phyloP scores from a whole-genome alignment of 176 grass and related monocot species.

The Ensete ventricosum region DNA sequence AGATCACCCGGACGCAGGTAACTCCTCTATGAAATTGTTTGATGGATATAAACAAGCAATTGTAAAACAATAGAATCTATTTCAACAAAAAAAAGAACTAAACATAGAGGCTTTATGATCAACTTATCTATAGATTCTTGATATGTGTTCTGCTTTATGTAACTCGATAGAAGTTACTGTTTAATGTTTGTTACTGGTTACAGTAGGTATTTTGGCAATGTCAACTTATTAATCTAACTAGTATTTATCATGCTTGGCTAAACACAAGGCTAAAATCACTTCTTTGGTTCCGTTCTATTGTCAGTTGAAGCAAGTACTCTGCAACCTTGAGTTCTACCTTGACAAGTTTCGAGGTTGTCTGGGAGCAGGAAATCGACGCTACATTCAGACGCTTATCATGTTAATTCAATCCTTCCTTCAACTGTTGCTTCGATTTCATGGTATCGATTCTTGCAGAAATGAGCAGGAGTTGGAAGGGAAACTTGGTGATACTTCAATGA shows the following conservation, averaged over 20 bases:
- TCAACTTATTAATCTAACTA: not conserved
- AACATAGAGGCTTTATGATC: not conserved
- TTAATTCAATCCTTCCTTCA: conserved; percentile 58
- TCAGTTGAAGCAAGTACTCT: conserved; percentile 65
- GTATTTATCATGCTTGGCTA: too few species aligned
- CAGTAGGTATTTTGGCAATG: not conserved
- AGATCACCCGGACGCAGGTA: conserved; percentile 62
- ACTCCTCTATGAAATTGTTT: not conserved
- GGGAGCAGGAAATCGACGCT: conserved; percentile 77
- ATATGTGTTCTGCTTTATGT: not conserved
- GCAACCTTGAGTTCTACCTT: conserved; percentile 59
- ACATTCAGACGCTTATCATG: conserved; percentile 78
- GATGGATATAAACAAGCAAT: not conserved
- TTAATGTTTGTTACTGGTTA: not conserved
- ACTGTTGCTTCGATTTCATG: conserved; percentile 28
- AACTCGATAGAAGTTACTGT: not conserved
- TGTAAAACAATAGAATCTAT: not conserved
- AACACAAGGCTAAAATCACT: not conserved
- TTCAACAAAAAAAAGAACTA: not conserved
- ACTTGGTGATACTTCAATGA: conserved; percentile 37
- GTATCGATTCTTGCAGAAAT: conserved; percentile 25
- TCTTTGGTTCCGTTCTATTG: conserved; percentile 23
- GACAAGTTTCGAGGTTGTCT: conserved; percentile 61
- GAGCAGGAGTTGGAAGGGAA: not conserved
- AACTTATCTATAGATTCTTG: not conserved